Evolutionary conservation across 2,329 filamentous ascomycete genomes (phyloP), one percentile per base, ranked within the genome.

Genomic region (Fusarium fujikuroi): DNA sequence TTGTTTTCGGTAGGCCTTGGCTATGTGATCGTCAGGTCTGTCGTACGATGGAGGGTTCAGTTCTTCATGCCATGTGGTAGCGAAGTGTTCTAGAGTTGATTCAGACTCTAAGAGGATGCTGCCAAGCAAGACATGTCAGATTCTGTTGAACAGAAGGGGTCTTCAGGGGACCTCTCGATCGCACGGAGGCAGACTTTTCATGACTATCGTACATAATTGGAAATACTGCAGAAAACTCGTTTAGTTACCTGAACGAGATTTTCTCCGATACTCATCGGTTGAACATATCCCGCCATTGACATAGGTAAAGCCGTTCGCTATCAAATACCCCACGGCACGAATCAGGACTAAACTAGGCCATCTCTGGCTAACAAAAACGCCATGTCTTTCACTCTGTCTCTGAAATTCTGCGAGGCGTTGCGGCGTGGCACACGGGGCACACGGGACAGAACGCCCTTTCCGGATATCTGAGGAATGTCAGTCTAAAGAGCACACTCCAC

Each of bases 391-490:
- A 37, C 4, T 1, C 3, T 28, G 9, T 53, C 49, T 53, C 2
- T 53, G 9, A 53, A 52, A 28, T 14, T 15, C 25, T 9, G 9
- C 40, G 40, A 34, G 49, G 32, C 50, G 37, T 62, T 18, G 34
- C 30, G 63, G 49, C 0, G n/a, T 32, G 53, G 66, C 44, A 36
- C 30, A n/a, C 43, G 28, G 52, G 32, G 28, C 30, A 34, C 14
- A n/a, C 53, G 40, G 47, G 21, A 58, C 12, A 19, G 2, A 18
- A 57, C 44, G 21, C 39, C 39, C 39, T 46, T 50, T 64, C 58
- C 44, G 43, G 58, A 28, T 34, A 21, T 32, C 10, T 2, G 9
- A 52, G 66, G 66, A 69, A 69, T 69, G 64, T 23, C 16, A n/a
- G 32, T 9, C 32, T 23, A 34, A 34, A 30, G 2, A 36, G 25